phyloP scores from a whole-genome alignment of 176 grass and related monocot species.

The Cenchrus purpureus region DNA sequence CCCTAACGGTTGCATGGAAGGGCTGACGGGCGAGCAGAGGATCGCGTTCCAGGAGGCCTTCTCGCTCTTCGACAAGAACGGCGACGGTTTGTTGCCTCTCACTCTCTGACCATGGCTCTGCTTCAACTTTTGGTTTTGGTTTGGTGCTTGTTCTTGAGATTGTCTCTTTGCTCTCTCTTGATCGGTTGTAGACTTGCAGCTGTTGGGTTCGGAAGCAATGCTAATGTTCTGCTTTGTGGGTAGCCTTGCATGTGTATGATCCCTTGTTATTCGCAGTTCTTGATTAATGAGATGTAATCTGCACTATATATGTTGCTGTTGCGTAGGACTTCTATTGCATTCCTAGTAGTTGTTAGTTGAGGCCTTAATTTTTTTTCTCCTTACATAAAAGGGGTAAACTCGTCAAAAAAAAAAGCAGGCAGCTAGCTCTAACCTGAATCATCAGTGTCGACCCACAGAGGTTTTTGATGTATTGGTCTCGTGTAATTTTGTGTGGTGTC shows the following conservation, averaged over 20 bases:
- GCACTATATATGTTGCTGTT: background rate
- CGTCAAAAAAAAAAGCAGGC: background rate
- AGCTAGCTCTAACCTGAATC: background rate
- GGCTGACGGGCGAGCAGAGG: constrained; percentile 67
- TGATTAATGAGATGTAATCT: background rate
- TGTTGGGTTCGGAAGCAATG: background rate
- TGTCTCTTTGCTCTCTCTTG: background rate
- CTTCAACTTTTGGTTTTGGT: background rate
- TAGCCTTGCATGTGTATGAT: constrained; percentile 5
- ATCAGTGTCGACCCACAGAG: background rate
- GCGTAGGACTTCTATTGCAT: background rate
- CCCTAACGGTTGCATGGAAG: constrained; percentile 48
- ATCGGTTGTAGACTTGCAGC: background rate
- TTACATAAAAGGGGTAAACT: background rate
- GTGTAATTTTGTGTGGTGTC: background rate
- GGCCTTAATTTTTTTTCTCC: background rate
- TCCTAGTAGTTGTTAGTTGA: background rate
- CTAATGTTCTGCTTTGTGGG: constrained; percentile 1
- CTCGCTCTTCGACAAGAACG: constrained; percentile 85
- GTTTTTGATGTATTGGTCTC: background rate
- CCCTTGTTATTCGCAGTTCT: background rate
- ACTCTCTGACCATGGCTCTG: background rate
- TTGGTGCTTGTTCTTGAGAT: background rate
- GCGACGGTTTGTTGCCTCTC: constrained; percentile 50
- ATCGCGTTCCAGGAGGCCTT: constrained; percentile 69